A percentile compares a stretch with the other conserved stretches of the same genome.
Conservation (phyloP, 1,284 basidiomycete genomes). For the Stereum hirsutum region DNA sequence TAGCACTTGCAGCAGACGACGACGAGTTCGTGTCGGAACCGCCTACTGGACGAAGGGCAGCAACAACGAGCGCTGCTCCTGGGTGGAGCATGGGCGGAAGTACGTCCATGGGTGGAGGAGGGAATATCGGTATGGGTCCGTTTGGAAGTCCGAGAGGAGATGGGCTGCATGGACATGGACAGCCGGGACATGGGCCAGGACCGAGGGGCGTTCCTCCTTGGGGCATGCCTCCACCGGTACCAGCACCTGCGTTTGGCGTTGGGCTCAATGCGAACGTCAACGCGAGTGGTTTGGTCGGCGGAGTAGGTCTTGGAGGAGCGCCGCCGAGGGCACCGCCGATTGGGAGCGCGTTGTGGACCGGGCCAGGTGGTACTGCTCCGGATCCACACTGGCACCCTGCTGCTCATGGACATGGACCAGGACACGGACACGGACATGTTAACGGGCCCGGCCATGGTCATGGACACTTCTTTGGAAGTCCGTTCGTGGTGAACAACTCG, state of each 20-base stretch:
- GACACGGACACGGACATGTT: not conserved
- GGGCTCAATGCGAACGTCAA: slow-evolving; percentile 1
- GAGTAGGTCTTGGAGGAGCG: slow-evolving; percentile 25
- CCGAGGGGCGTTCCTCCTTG: not conserved
- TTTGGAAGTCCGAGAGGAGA: slow-evolving; percentile 1
- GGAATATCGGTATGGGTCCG: not conserved
- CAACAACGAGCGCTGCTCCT: slow-evolving; percentile 11
- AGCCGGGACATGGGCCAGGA: not conserved
- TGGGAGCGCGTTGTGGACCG: slow-evolving; percentile 33
- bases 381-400: slow-evolving; percentile 40
- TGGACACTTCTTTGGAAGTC: slow-evolving; percentile 32
- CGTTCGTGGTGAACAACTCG: slow-evolving; percentile 35
- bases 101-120: not conserved
- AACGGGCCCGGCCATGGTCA: not conserved
- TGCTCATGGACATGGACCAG: slow-evolving; percentile 3
- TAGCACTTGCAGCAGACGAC: slow-evolving; percentile 64
- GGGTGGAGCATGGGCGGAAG: not conserved
- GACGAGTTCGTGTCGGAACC: slow-evolving; percentile 61
- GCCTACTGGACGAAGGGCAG: slow-evolving; percentile 8
- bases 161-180: not conserved
- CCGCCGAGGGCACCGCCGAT: slow-evolving; percentile 27
- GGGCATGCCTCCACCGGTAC: not conserved
- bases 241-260: slow-evolving; percentile 5
- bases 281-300: slow-evolving; percentile 12
- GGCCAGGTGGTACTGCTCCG: slow-evolving; percentile 17